These are phyloP conservation scores for Botrytis fragariae DNA, from an alignment of 2,329 filamentous ascomycete genomes.

Conservation along the genomic window DNA sequence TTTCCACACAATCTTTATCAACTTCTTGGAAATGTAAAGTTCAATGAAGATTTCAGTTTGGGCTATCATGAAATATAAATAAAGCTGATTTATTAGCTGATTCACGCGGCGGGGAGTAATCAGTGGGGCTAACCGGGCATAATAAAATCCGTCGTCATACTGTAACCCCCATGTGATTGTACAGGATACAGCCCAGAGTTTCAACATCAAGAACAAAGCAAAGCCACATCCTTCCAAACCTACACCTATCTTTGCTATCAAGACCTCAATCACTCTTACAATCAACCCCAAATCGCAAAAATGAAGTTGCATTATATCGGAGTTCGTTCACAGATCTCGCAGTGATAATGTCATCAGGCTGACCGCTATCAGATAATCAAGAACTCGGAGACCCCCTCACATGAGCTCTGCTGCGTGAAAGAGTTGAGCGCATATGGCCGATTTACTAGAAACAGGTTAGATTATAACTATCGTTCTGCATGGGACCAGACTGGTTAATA, in stretches of 20 bases:
- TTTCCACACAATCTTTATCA: background rate
- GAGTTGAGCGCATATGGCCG: conserved; percentile 60
- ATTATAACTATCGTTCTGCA: background rate
- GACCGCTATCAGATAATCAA: conserved; percentile 65
- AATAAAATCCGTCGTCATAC: conserved; percentile 20
- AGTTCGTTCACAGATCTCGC: conserved; percentile 48
- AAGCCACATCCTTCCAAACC: conserved; percentile 12
- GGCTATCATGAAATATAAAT: background rate
- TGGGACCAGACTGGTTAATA: background rate
- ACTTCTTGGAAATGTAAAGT: background rate
- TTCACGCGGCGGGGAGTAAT: background rate
- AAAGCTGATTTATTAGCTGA: background rate
- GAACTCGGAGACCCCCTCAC: conserved; percentile 72
- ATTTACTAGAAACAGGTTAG: conserved; percentile 17
- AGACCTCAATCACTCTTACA: background rate
- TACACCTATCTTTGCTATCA: background rate
- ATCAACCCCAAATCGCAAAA: conserved; percentile 41
- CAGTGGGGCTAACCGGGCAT: conserved; percentile 10
- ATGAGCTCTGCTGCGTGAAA: conserved; percentile 74
- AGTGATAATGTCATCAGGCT: conserved; percentile 26
- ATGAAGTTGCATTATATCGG: conserved; percentile 91
- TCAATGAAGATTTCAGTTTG: background rate
- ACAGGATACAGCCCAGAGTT: background rate
- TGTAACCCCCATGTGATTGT: conserved; percentile 4
- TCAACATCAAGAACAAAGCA: conserved; percentile 18